phyloP scores from a whole-genome alignment of 2,329 filamentous ascomycete genomes.

The Magnaporthales sp. region DNA sequence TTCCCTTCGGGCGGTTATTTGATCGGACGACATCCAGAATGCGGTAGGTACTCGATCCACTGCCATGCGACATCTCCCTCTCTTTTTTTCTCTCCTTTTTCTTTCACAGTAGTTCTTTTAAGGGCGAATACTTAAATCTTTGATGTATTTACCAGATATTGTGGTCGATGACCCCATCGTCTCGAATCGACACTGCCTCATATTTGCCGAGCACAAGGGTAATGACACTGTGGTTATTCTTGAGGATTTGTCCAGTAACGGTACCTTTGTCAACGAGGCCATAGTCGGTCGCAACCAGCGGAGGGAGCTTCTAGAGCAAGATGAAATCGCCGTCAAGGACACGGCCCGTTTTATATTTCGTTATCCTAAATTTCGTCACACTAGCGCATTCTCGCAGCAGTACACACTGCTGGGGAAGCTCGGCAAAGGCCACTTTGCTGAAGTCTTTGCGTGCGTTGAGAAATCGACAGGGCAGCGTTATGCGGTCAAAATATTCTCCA shows the following conservation, averaged over 20 bases:
- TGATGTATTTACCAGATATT: slow-evolving; percentile 44
- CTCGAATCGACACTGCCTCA: slow-evolving; percentile 70
- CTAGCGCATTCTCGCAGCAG: slow-evolving; percentile 75
- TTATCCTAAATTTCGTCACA: slow-evolving; percentile 68
- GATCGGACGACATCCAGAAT: slow-evolving; percentile 88
- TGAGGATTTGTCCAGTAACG: slow-evolving; percentile 92
- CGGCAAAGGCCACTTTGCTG: slow-evolving; percentile 91
- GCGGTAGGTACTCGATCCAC: slow-evolving; percentile 53
- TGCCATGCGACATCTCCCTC: background rate
- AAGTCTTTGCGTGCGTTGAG: slow-evolving; percentile 86
- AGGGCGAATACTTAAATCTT: slow-evolving; percentile 8
- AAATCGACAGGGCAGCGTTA: slow-evolving; percentile 73
- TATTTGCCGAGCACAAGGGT: slow-evolving; percentile 27
- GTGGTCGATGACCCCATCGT: slow-evolving; percentile 69
- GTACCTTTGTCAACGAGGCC: slow-evolving; percentile 90
- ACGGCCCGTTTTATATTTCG: slow-evolving; percentile 85
- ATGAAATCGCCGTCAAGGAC: slow-evolving; percentile 82
- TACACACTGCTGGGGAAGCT: slow-evolving; percentile 79
- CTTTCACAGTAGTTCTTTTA: slow-evolving; percentile 8
- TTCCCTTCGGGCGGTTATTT: slow-evolving; percentile 75
- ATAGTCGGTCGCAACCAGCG: slow-evolving; percentile 87
- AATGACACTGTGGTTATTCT: slow-evolving; percentile 58
- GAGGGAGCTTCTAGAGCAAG: slow-evolving; percentile 77
- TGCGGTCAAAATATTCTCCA: slow-evolving; percentile 93
- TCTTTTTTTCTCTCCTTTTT: background rate